Evolutionary conservation across 441 rosid genomes (phyloP), one percentile per base, ranked within the genome.

Genomic region (Gossypium schwendimanii): DNA sequence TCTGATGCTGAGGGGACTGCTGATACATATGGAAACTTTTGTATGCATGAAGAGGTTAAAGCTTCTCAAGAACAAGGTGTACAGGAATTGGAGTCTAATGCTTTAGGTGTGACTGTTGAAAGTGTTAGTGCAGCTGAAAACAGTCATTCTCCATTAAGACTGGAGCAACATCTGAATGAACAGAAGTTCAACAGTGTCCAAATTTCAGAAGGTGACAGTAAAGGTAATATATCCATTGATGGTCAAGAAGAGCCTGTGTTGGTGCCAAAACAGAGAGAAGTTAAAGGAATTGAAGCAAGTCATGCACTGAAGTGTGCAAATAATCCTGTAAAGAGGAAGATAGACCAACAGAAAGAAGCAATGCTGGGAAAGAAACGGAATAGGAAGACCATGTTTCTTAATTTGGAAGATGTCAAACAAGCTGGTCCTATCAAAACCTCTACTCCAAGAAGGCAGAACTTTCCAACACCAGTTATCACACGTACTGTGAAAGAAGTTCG

Each of bases 311-410:
- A 88, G 82, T 76, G 73, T 74, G 87, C 95, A 11, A 92, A 89
- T 85, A 86, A 82, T 77, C 75, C 70, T 7, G 95, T 84, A 36
- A 95, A 91, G 88, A 87, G 97, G 86, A 95, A 87, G 86, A 84
- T 90, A 63, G 97, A 95, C 77, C 91, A 90, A 20, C 98, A 90
- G 18, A 95, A 92, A 81, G 99, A 92, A 83, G 90, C 91, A 33
- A 95, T 92, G 99, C 81, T 91, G 72, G 99, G 99, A 52, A 95
- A 95, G 92, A 95, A 88, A 78, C 98, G 99, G 44, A 87, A 80
- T 82, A 83, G 99, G 70, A 97, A 95, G 88, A 95, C 96, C 49
- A 74, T 91, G 93, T 86, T 95, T 82, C 89, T 95, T 58, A 87
- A 91, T 73, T 72, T 91, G 76, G 99, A 92, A 83, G 99, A 91